phyloP scores from a whole-genome alignment of 495 filamentous ascomycete species.

The Clohesyomyces aquaticus region DNA sequence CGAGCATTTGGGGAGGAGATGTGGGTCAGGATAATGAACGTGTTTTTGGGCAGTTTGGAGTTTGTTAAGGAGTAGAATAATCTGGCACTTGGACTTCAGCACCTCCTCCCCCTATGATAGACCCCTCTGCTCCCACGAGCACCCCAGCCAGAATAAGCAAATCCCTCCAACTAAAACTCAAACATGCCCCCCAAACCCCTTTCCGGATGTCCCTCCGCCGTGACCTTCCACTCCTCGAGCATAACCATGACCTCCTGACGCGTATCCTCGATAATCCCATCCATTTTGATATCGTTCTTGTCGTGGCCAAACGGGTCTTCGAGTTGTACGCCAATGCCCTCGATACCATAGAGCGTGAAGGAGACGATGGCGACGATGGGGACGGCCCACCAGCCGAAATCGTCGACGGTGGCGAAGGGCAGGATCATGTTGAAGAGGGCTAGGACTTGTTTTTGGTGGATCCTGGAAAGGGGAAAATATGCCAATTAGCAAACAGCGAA shows the following conservation, averaged over 20 bases:
- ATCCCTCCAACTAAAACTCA: slow-evolving; percentile 20
- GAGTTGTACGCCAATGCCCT: slow-evolving; percentile 72
- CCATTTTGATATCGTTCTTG: slow-evolving; percentile 79
- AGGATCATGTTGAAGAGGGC: slow-evolving; percentile 72
- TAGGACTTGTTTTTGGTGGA: slow-evolving; percentile 77
- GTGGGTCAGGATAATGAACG: too few species aligned
- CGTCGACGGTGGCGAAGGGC: slow-evolving; percentile 72
- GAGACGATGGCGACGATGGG: slow-evolving; percentile 68
- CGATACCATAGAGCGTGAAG: slow-evolving; percentile 76
- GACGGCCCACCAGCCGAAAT: slow-evolving; percentile 73
- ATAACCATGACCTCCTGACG: slow-evolving; percentile 66
- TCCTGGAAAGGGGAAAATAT: slow-evolving; percentile 42
- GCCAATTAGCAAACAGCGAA: not conserved
- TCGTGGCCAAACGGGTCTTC: slow-evolving; percentile 80
- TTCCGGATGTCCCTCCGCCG: slow-evolving; percentile 12
- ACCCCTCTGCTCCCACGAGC: too few species aligned
- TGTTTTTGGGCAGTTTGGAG: too few species aligned
- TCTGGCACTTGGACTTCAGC: too few species aligned
- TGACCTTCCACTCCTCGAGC: slow-evolving; percentile 61
- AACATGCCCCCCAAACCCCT: slow-evolving; percentile 31
- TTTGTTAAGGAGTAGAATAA: too few species aligned
- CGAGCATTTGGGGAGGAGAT: too few species aligned
- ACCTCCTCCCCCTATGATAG: too few species aligned
- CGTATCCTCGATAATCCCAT: slow-evolving; percentile 70
- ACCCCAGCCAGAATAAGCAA: too few species aligned